Evolutionary conservation across 352 stramenopile species (phyloP).

Genomic region (Phytophthora sojae): DNA sequence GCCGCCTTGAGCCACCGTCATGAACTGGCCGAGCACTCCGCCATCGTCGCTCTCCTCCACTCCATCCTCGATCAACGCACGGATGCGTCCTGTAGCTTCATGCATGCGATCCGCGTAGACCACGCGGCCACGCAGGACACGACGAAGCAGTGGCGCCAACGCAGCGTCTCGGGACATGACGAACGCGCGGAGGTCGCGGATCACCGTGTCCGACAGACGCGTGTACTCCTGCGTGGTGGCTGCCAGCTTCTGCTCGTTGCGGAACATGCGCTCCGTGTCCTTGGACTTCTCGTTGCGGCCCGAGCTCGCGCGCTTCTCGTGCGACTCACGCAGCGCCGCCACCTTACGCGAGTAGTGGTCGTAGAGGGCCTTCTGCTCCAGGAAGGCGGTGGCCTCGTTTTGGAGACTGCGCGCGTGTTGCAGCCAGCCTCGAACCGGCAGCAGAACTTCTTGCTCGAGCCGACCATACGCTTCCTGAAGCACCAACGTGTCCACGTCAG

Average conservation of each 20-base stretch:
- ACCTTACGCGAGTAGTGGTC: slow-evolving; percentile 88
- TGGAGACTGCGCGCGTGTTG: slow-evolving; percentile 51
- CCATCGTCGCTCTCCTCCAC: slow-evolving; percentile 44
- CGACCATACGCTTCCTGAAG: slow-evolving; percentile 54
- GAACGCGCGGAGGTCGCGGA: slow-evolving; percentile 70
- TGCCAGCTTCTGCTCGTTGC: slow-evolving; percentile 85
- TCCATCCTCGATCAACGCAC: slow-evolving; percentile 53
- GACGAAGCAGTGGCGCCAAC: slow-evolving; percentile 68
- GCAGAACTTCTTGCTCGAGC: slow-evolving; percentile 74
- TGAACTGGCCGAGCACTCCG: slow-evolving; percentile 51
- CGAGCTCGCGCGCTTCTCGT: slow-evolving; percentile 60
- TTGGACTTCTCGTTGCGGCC: slow-evolving; percentile 78
- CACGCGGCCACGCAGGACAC: slow-evolving; percentile 72
- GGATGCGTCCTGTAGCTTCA: slow-evolving; percentile 62
- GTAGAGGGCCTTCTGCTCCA: slow-evolving; percentile 73
- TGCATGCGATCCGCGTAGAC: slow-evolving; percentile 64
- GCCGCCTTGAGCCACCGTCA: slow-evolving; percentile 46
- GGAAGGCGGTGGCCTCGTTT: slow-evolving; percentile 56
- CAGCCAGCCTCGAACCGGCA: slow-evolving; percentile 65
- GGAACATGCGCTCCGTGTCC: slow-evolving; percentile 79
- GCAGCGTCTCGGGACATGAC: slow-evolving; percentile 63
- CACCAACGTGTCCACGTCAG: slow-evolving; percentile 65
- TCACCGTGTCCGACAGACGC: slow-evolving; percentile 67
- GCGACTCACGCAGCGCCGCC: slow-evolving; percentile 59
- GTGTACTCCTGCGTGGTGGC: slow-evolving; percentile 71